A percentile compares a stretch with the other conserved stretches of the same genome.
phyloP scores from a whole-genome alignment of 192 early-diverging fungal genomes.

The Rhizoclosmatium globosum region DNA sequence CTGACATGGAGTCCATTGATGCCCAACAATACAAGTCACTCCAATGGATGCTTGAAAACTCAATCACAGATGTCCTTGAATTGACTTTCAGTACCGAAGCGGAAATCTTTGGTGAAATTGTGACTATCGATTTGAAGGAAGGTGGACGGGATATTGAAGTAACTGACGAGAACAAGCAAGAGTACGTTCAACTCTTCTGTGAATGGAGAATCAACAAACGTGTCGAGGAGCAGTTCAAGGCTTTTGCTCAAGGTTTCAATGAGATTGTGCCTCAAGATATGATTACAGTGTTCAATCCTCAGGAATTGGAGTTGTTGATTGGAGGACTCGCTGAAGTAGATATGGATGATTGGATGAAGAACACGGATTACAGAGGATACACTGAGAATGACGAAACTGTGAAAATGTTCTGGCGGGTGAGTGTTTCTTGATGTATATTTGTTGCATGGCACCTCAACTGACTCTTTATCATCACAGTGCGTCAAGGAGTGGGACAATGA shows the following conservation, averaged over 20 bases:
- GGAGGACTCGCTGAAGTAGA: slow-evolving; percentile 97
- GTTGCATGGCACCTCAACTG: neutral
- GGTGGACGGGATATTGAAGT: slow-evolving; percentile 91
- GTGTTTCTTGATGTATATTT: neutral
- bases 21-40: slow-evolving; percentile 90
- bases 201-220: slow-evolving; percentile 90
- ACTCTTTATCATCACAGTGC: slow-evolving; percentile 56
- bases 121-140: slow-evolving; percentile 88
- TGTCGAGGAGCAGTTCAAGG: slow-evolving; percentile 95
- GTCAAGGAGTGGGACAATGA: slow-evolving; percentile 88
- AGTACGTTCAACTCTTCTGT: slow-evolving; percentile 90
- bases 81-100: slow-evolving; percentile 93
- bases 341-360: slow-evolving; percentile 98
- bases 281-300: slow-evolving; percentile 96
- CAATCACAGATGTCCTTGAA: slow-evolving; percentile 87
- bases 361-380: slow-evolving; percentile 97
- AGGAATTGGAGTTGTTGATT: slow-evolving; percentile 97
- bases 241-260: slow-evolving; percentile 95
- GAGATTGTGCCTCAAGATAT: slow-evolving; percentile 96
- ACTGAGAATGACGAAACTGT: slow-evolving; percentile 96
- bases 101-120: slow-evolving; percentile 89
- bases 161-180: slow-evolving; percentile 94
- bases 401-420: slow-evolving; percentile 94
- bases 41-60: slow-evolving; percentile 94
- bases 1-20: slow-evolving; percentile 95